Evolutionary conservation across 768 basidiomycete genomes (phyloP), one percentile per base, ranked within the genome.

Genomic region (Naganishia randhawae): DNA sequence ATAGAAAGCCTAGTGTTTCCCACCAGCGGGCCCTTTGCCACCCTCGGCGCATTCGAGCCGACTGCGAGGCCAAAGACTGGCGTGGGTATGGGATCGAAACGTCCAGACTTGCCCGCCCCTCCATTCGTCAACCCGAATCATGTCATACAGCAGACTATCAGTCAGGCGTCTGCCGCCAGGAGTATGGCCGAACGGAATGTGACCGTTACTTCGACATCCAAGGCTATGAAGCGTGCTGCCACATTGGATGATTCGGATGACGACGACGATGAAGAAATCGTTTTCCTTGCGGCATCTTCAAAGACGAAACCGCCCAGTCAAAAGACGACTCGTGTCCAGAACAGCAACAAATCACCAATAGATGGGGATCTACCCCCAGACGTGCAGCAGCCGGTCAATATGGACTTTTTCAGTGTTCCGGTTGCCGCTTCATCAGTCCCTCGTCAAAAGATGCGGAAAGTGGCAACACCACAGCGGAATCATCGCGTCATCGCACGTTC

Each of bases 351-450:
- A 27, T 25, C 57, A 22, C 35, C 35, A 27, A 13, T 16, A 2
- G 32, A n/a, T 2, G 22, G 37, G 14, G 57, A 61, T 0, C 6
- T 48, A 16, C 22, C 27, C 1, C 17, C 10, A 8, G 39, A 41
- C 29, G 33, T 39, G 27, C 1, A 35, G n/a, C 57, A 29, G 37
- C 57, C 57, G 10, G 57, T 61, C 35, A 19, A 61, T 39, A 61
- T 61, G 57, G 57, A 61, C 37, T 61, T 61, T 41, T 61, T 61
- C 57, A 61, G 57, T 39, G 27, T 61, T 29, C 57, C 57, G 31
- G 22, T 31, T 14, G 37, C 54, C n/a, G 7, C 33, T 22, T 35
- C 57, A 25, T 13, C 57, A 9, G 27, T 2, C 2, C 27, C 57
- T 7, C 57, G 57, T 29, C 57, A 27, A 25, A 42, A 6, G 22